A percentile compares a stretch with the other conserved stretches of the same genome.
These are phyloP conservation scores for Cairneyella variabilis DNA, from an alignment of 495 filamentous ascomycete species.

Conservation along the genomic window DNA sequence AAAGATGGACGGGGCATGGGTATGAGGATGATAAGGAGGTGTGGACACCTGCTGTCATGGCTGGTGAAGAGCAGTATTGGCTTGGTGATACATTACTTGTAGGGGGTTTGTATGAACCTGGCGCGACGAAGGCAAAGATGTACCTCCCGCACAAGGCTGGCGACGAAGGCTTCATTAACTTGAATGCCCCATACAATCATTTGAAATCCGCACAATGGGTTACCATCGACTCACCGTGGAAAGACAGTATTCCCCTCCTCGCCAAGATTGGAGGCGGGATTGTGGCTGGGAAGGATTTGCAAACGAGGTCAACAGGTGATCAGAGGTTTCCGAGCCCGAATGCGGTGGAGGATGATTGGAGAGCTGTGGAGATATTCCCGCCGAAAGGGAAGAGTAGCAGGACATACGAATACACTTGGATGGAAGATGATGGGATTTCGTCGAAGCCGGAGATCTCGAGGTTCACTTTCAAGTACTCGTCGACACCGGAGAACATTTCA, in stretches of 20 bases:
- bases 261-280: constrained; percentile 56
- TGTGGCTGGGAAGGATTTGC: constrained; percentile 52
- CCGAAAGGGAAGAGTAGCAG: constrained; percentile 36
- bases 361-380: constrained; percentile 63
- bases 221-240: constrained; percentile 54
- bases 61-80: constrained; percentile 67
- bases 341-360: constrained; percentile 56
- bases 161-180: constrained; percentile 55
- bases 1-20: constrained; percentile 67
- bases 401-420: constrained; percentile 48
- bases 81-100: constrained; percentile 63
- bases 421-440: constrained; percentile 62
- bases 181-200: constrained; percentile 57
- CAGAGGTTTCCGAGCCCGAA: constrained; percentile 48
- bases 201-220: constrained; percentile 58
- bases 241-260: constrained; percentile 57
- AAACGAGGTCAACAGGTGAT: constrained; percentile 53
- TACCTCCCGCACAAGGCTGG: constrained; percentile 52
- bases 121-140: constrained; percentile 44
- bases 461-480: constrained; percentile 42
- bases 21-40: constrained; percentile 60
- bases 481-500: constrained; percentile 35
- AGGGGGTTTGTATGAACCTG: constrained; percentile 61
- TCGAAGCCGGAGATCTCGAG: constrained; percentile 36
- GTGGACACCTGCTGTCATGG: constrained; percentile 49